Conservation (phyloP, 176 grass and related monocot species). For the Eragrostis nindensis region DNA sequence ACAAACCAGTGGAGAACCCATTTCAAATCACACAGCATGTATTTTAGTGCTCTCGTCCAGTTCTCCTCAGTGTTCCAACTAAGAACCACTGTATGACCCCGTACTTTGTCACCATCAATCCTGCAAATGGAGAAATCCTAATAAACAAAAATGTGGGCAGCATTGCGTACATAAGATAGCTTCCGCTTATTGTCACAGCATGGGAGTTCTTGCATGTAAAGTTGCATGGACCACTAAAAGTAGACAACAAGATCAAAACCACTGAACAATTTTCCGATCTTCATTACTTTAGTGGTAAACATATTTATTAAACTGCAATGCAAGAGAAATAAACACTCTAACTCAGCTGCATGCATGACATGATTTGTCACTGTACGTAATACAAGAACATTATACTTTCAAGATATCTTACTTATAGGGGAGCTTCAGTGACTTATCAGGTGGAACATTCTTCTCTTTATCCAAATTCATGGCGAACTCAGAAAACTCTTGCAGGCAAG, state of each 20-base stretch:
- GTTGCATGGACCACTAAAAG: not conserved
- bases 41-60: slow-evolving; percentile 91
- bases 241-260: not conserved
- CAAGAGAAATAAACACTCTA: slow-evolving; percentile 1
- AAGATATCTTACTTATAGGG: slow-evolving; percentile 76
- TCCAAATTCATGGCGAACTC: slow-evolving; percentile 76
- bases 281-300: not conserved
- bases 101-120: slow-evolving; percentile 96
- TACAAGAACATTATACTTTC: not conserved
- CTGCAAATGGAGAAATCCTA: slow-evolving; percentile 44
- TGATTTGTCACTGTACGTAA: not conserved
- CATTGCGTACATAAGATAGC: not conserved
- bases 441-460: slow-evolving; percentile 88
- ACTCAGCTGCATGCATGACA: not conserved
- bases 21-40: slow-evolving; percentile 94
- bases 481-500: slow-evolving; percentile 91
- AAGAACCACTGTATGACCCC: slow-evolving; percentile 78
- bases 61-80: slow-evolving; percentile 90
- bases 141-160: slow-evolving; percentile 4
- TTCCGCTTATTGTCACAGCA: not conserved
- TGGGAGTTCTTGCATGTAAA: not conserved
- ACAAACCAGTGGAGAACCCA: slow-evolving; percentile 98
- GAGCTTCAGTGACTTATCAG: slow-evolving; percentile 87
- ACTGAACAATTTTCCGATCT: not conserved
- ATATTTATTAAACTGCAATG: not conserved